Base-by-base conservation (phyloP, 2,329 filamentous ascomycete genomes). In the Emmonsiellopsis sp. region DNA sequence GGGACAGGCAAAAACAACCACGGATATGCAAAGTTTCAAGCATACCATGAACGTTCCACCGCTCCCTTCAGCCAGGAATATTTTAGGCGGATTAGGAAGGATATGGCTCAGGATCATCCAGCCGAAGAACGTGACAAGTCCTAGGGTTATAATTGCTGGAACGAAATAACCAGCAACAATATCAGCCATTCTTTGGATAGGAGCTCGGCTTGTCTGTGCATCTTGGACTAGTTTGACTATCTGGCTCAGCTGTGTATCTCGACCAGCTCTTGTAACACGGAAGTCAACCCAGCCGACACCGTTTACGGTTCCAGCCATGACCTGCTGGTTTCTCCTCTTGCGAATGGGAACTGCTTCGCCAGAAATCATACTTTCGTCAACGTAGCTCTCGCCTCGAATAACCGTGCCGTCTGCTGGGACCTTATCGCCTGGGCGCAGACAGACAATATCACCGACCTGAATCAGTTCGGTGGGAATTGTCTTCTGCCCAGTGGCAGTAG, bases 171-270 rank as follows among this genome's bases (percentile, higher is more conserved):
- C 92, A 13, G 93, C 91, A 44, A 98, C 82, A 2, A 82, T 83
- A 70, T 98, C 93, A 3, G 91, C 93, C 65, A 97, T 81, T 44
- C 88, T 83, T 69, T 98, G 93, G 55, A 98, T 98, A 0, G 93
- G 93, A 6, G 93, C 93, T 40, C 93, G 83, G 51, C 84, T 92
- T 2, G 92, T 97, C 69, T 98, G 93, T 2, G 93, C 93, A 67
- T 96, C 89, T 70, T 98, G 93, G 0, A 98, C 93, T n/a, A 97
- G 81, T 69, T 92, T 93, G 58, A 98, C 93, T 59, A 98, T 98
- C 71, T 97, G 93, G 70, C 90, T 95, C 53, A 98, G 84, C 68
- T 97, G 92, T 0, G 93, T 98, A 65, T 98, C 92, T 57, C 91
- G 86, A 48, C 93, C 93, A 37, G 92, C 91, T 61, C 92, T 83